Evolutionary conservation across 225 moss, liverwort and hornwort genomes (phyloP), one percentile per base, ranked within the genome.

Genomic region (Ulota crispa): DNA sequence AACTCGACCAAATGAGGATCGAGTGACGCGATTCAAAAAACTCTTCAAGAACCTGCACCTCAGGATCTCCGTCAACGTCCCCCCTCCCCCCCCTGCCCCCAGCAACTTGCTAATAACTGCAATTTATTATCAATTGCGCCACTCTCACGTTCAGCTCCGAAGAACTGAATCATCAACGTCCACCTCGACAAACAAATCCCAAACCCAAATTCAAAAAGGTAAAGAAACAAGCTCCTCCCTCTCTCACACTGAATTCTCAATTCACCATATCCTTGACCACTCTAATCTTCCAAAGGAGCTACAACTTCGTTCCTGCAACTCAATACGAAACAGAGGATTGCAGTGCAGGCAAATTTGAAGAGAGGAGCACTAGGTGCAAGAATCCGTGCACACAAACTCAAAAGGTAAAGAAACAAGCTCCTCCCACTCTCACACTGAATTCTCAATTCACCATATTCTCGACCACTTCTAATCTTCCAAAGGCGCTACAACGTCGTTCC

Each of bases 41-140:
- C 1, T 8, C 69, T 16, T 8, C 50, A 16, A 27, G 3, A 10
- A 30, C 11, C 60, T 21, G 28, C 61, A 78, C 87, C 87, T 84
- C 20, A 57, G 73, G 64, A 69, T 70, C 56, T 87, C 84, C 81
- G 84, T 78, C 77, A 77, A 73, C 56, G 81, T 47, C 55, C 53
- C 47, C 18, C n/a, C n/a, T n/a, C n/a, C n/a, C n/a, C n/a, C n/a
- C n/a, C n/a, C n/a, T n/a, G 1, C 18, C 6, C 50, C 54, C 56
- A 37, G 36, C 68, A 41, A 64, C 26, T 34, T 43, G 24, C 75
- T 15, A 6, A 24, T 24, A 45, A 45, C 45, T 68, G 12, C 68
- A 41, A 11, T n/a, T n/a, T n/a, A n/a, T n/a, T 24, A 60, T 26
- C 69, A 31, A 68, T 23, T 31, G 9, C 55, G 50, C 75, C 26